Conservation (phyloP, 192 early-diverging fungal species). For the Haplosporangium gracile region DNA sequence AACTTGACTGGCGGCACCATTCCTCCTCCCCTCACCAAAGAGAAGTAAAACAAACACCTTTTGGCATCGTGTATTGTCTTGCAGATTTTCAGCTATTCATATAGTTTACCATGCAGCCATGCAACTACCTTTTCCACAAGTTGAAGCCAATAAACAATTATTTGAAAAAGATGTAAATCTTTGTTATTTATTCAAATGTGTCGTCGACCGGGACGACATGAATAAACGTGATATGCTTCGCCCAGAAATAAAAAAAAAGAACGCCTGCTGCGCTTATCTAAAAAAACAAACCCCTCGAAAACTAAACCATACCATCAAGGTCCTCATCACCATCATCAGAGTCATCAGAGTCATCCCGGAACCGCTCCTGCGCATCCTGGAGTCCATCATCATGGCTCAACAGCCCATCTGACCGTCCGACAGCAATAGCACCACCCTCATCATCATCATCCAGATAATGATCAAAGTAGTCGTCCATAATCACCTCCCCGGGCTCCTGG, state of each 20-base stretch:
- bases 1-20: conserved; percentile 19
- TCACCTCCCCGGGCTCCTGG: conserved; percentile 52
- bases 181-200: no score
- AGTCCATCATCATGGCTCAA: conserved; percentile 18
- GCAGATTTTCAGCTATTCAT: not conserved
- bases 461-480: conserved; percentile 58
- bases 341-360: conserved; percentile 34
- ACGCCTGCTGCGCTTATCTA: not conserved
- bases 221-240: not conserved
- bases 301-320: conserved; percentile 35
- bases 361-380: conserved; percentile 47
- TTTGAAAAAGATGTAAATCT: no score
- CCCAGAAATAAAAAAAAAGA: not conserved
- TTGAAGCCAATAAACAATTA: not conserved
- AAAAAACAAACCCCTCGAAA: not conserved
- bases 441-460: conserved; percentile 55
- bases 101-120: no score
- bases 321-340: conserved; percentile 26
- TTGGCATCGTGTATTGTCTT: not conserved
- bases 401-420: not conserved
- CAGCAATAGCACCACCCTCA: conserved; percentile 19
- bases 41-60: not conserved
- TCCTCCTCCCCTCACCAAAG: not conserved
- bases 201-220: no score
- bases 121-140: not conserved